Base-by-base conservation (phyloP, 225 moss, liverwort and hornwort genomes). In the Antitrichia curtipendula region DNA sequence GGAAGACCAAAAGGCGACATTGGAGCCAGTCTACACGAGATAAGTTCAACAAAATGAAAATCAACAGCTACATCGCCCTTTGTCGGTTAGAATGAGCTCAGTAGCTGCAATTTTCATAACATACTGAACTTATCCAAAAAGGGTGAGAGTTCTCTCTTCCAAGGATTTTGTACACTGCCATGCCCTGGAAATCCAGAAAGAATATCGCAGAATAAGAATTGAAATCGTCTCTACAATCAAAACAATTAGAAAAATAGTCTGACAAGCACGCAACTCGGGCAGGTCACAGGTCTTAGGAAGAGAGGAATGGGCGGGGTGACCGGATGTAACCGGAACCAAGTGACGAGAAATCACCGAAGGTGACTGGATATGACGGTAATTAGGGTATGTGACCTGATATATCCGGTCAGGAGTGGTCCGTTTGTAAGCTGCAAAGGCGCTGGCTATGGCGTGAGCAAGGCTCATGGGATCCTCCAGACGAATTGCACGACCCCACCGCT, bases 371-470 rank as follows among this genome's bases (percentile, higher is more conserved):
- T 22, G 63, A 11, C 59, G 50, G 83, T 38, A 29, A 8, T 12
- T 18, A 21, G 59, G 74, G 64, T 2, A 12, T 13, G 15, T 28
- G 83, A 89, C 91, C 17, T 68, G 66, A 6, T 75, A n/a, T 53
- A 59, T 16, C 34, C 83, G 20, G 88, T 81, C 59, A 36, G 31
- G 57, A 92, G 79, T 72, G 87, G 88, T 83, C 91, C 90, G 91
- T 91, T 75, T 88, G 91, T 58, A 14, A n/a, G 76, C 45, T 49
- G 45, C 56, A 27, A 43, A 60, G 59, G 34, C 60, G 49, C 50
- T 80, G 83, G 90, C 86, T 84, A 81, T 90, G 88, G 90, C 81
- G 40, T 9, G 23, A 28, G 41, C 34, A 40, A 18, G 34, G 71
- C 58, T 38, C 47, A 8, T 18, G 61, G 60, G 54, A 28, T 49